Base-by-base conservation (phyloP, 495 filamentous ascomycete species). In the Neurospora pannonica region DNA sequence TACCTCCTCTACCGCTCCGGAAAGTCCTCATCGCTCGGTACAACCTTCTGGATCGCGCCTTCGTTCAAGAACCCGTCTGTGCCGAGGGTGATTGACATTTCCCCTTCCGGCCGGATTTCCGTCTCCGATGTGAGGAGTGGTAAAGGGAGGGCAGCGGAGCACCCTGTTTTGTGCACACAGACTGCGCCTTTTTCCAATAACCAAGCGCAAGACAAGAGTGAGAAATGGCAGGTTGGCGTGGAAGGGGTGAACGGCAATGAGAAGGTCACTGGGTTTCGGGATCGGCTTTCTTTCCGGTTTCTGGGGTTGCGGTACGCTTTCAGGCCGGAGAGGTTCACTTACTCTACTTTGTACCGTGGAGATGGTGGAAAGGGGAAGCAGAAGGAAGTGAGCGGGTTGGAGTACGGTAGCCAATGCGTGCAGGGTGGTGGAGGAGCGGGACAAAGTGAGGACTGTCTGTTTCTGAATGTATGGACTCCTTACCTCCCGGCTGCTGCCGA, bases 401-500 rank as follows among this genome's bases (percentile, higher is more conserved):
- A 76, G 36, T 85, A 83, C 72, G 83, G 83, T 0, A 77, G 80
- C 10, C 75, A 81, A 69, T 87, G 86, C 71, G 72, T 83, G 9
- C 86, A 88, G 72, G 77, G 75, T 38, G 80, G 84, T 0, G 54
- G 54, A 28, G 54, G 54, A 31, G 24, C 21, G 0, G 24, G 24
- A 31, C 54, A 62, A 17, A 74, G 75, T 19, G 86, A 87, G 71
- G 87, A 89, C 71, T 89, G 87, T 70, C 78, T 87, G 19, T 87
- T 86, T 73, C 78, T 89, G n/a, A 88, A 88, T 73, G 82, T 89
- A 70, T 88, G 84, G 85, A 88, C 85, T 2, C 81, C 85, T 7
- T 84, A 84, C 71, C 81, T 89, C 1, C 88, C 88, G 0, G 54
- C 54, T 8, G 5, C 24, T 31, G 54, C 54, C 10, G 54, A 31